These are phyloP conservation scores for Diaporthe eres DNA, from an alignment of 2,329 filamentous ascomycete genomes.

Conservation along the genomic window DNA sequence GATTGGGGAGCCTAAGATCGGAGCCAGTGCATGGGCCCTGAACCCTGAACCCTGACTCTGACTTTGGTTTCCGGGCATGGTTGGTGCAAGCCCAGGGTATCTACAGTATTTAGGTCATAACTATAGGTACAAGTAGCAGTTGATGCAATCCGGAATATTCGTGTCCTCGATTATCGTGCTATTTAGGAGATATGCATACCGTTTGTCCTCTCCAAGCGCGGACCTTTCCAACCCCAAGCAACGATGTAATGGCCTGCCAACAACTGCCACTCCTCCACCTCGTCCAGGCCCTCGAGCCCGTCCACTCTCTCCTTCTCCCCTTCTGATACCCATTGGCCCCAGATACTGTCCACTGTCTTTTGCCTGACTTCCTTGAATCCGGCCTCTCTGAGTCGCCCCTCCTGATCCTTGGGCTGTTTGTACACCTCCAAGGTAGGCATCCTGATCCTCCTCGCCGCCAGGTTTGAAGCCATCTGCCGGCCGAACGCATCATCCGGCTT, in stretches of 20 bases:
- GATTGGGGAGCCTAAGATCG: too few species aligned
- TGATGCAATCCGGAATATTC: background rate
- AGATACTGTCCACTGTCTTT: slow-evolving; percentile 71
- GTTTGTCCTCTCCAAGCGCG: slow-evolving; percentile 49
- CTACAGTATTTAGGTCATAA: background rate
- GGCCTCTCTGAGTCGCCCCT: slow-evolving; percentile 73
- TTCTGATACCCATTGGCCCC: slow-evolving; percentile 78
- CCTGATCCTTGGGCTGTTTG: slow-evolving; percentile 77
- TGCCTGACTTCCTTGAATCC: slow-evolving; percentile 70
- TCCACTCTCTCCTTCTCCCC: slow-evolving; percentile 86
- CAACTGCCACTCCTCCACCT: slow-evolving; percentile 94
- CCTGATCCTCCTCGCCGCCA: slow-evolving; percentile 83
- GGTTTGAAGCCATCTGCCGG: slow-evolving; percentile 90
- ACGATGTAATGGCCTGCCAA: slow-evolving; percentile 91
- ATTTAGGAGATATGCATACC: background rate
- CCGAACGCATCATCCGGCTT: slow-evolving; percentile 89
- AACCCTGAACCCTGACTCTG: background rate
- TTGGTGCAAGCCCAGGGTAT: background rate
- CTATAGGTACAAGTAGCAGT: background rate
- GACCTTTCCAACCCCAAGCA: slow-evolving; percentile 85
- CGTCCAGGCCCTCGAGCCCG: slow-evolving; percentile 87
- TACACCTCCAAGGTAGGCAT: slow-evolving; percentile 87
- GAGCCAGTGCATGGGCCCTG: background rate
- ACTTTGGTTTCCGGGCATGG: background rate
- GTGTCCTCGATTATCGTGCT: background rate